Percentiles rank a stretch among this genome's conserved stretches.
Evolutionary conservation across 2,329 filamentous ascomycete species (phyloP).

Genomic region (Trichophyton verrucosum): DNA sequence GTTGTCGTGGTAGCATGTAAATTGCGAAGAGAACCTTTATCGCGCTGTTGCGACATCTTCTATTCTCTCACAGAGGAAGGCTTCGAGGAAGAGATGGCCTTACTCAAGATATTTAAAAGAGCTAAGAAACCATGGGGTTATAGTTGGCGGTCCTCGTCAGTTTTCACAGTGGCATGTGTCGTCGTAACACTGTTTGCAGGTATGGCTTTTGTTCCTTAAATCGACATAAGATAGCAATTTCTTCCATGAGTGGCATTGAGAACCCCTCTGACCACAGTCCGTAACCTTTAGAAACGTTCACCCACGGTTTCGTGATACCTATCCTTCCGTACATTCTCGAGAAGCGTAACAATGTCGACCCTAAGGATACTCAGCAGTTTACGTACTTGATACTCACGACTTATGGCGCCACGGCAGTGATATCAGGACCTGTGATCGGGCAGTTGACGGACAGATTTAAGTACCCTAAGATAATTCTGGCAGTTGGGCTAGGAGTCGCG

Average conservation of each 20-base stretch:
- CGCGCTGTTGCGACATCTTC: too few species aligned
- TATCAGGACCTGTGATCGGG: background rate
- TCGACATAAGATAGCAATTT: background rate
- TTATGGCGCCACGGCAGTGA: background rate
- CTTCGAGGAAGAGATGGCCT: background rate
- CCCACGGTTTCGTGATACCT: background rate
- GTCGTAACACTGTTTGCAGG: background rate
- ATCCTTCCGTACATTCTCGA: background rate
- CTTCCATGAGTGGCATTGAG: background rate
- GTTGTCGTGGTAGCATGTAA: background rate
- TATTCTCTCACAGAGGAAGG: too few species aligned
- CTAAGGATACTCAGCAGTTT: background rate
- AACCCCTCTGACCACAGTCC: background rate
- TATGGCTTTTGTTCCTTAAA: background rate
- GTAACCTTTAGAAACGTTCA: background rate
- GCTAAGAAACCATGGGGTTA: background rate
- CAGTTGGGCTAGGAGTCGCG: background rate
- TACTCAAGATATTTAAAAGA: background rate
- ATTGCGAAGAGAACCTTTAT: background rate
- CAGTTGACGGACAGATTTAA: background rate
- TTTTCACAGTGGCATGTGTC: background rate
- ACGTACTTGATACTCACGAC: background rate
- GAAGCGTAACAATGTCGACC: background rate
- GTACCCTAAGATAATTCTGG: background rate
- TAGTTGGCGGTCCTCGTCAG: background rate